Evolutionary conservation across 306 rosid species (phyloP).

Genomic region (Astragalus membranaceus): DNA sequence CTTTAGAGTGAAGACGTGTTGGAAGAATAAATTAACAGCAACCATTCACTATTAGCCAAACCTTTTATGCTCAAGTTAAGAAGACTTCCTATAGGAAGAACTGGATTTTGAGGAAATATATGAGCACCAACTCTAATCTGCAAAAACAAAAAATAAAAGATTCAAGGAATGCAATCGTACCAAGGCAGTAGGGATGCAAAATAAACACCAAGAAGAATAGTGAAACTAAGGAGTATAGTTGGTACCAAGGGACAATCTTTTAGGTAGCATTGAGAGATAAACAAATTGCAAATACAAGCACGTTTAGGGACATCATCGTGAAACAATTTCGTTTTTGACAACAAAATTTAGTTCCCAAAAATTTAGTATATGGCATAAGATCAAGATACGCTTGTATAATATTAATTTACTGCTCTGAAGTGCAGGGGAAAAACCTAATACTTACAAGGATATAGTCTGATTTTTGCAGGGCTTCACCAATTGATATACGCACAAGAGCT

Average conservation of each 20-base stretch:
- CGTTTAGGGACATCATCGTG: not conserved
- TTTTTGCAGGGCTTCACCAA: constrained; percentile 49
- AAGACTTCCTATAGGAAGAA: constrained; percentile 57
- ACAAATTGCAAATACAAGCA: not conserved
- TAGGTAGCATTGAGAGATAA: constrained; percentile 12
- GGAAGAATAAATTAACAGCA: constrained; percentile 14
- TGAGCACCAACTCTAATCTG: constrained; percentile 87
- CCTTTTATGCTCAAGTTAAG: constrained; percentile 80
- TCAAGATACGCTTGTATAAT: not conserved
- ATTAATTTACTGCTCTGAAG: not conserved
- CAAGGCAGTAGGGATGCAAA: not conserved
- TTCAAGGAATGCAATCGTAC: not conserved
- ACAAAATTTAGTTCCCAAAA: not conserved
- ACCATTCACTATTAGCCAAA: constrained; percentile 22
- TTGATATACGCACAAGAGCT: constrained; percentile 73
- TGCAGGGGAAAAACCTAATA: constrained; percentile 11
- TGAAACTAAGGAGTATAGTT: not conserved
- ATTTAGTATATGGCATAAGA: not conserved
- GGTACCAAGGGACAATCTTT: not conserved
- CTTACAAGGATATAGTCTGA: constrained; percentile 81
- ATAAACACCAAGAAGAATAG: constrained; percentile 3
- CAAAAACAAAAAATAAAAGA: not conserved
- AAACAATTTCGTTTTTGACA: constrained; percentile 1
- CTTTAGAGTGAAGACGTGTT: not conserved
- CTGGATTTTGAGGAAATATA: constrained; percentile 78